Evolutionary conservation across 495 filamentous ascomycete genomes (phyloP), one percentile per base, ranked within the genome.

Genomic region (Xylaria bambusicola): DNA sequence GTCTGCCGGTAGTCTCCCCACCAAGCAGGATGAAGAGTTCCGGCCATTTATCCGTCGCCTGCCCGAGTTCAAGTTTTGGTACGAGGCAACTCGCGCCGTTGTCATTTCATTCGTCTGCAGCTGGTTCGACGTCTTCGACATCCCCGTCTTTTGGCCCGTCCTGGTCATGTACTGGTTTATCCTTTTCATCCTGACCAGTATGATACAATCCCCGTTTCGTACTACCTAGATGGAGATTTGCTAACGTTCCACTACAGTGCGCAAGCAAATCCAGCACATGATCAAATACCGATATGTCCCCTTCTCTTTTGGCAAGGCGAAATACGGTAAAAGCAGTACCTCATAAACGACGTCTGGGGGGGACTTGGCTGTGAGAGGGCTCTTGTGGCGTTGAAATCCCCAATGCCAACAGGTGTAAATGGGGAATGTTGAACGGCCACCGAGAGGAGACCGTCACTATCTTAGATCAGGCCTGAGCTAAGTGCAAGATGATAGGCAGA

Each of bases 31-130:
- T 71, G 91, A 98, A 63, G 94, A 98, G 77, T 98, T 98, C 81
- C 85, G 91, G 38, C 94, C 94, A 2, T 98, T 98, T 71, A 97
- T 98, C 72, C 82, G 94, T 64, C 84, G 94, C 44, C 86, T 98
- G 21, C 94, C 94, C 23, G 94, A 98, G 77, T 98, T 98, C 84
- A 98, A 98, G 83, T 98, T 98, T 84, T 98, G 94, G 94, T 87
- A 97, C 73, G 85, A 88, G 52, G 92, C 92, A 42, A 97, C 94
- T 60, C 86, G 91, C 66, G 94, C 94, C 48, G 83, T 97, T 68
- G 64, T 79, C 55, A 91, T 97, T 66, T 87, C 82, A 8, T 98
- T 98, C 66, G 60, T 87, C 42, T 97, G 93, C 81, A 89, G 84
- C 51, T 98, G 93, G 93, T 93, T 96, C 75, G 74, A 86, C 65